Base-by-base conservation (phyloP, 192 early-diverging fungal genomes). In the Hyaloraphidium curvatum region DNA sequence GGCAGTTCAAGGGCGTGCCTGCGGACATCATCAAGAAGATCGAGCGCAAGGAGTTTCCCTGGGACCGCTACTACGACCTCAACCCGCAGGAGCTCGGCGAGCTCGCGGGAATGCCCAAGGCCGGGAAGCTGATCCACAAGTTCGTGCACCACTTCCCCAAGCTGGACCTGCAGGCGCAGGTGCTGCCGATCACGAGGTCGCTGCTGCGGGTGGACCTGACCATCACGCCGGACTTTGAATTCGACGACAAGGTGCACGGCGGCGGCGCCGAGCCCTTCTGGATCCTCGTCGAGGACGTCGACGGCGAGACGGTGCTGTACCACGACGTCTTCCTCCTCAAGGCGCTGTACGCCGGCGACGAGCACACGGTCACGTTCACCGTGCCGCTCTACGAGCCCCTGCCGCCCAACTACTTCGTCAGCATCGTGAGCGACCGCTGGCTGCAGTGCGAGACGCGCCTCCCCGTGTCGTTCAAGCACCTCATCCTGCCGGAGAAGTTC, bases 341-440 rank as follows among this genome's bases (percentile, higher is more conserved):
- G 64, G 72, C 80, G 52, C 74, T 74, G 29, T 94, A 94, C 48
- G 79, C 75, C 0, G 65, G 66, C 39, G 86, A 89, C 52, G 85
- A 94, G 52, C 90, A 97, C 60, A 53, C 76, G 27, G 73, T 89
- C 14, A 79, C 80, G 22, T 97, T 99, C 55, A 89, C 91, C 1
- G 87, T 91, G 0, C 84, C 87, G 2, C 62, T 99, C 28, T 81
- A 73, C 50, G 91, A 96, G 28, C 91, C 93, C 29, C 62, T 96
- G 41, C 89, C 89, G 51, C 93, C 95, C 16, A 93, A 97, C 62
- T 96, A 89, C 64, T 99, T 93, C 68, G 84, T 99, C 39, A 72
- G 72, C 31, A 71, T 96, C 2, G 67, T 89, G n/a, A 85, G 87
- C 28, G 95, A 99, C 65, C 77, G 91, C 1, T 99, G 95, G 95